Conservation (phyloP, 2,329 filamentous ascomycete genomes). For the Penicillium sp. region DNA sequence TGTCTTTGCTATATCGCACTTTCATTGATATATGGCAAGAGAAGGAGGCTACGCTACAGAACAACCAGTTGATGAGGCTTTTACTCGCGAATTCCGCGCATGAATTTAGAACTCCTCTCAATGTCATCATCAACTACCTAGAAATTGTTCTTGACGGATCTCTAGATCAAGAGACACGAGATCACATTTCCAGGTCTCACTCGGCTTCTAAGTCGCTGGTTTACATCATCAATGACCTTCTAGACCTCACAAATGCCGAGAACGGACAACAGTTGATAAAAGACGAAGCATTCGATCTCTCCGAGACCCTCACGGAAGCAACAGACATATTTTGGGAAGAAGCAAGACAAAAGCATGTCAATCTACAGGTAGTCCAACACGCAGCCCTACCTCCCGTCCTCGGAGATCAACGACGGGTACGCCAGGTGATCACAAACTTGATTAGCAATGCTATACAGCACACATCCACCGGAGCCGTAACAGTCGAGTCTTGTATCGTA, state of each 20-base stretch:
- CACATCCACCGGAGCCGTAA: slow-evolving; percentile 67
- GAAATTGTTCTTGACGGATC: slow-evolving; percentile 81
- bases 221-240: slow-evolving; percentile 86
- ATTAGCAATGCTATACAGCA: slow-evolving; percentile 86
- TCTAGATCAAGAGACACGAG: slow-evolving; percentile 75
- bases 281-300: slow-evolving; percentile 74
- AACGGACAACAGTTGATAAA: slow-evolving; percentile 75
- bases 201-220: slow-evolving; percentile 88
- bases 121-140: slow-evolving; percentile 92
- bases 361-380: slow-evolving; percentile 67
- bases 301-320: slow-evolving; percentile 69
- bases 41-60: slow-evolving; percentile 79
- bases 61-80: slow-evolving; percentile 72
- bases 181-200: slow-evolving; percentile 79
- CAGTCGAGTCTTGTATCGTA: slow-evolving; percentile 64
- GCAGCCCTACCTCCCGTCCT: slow-evolving; percentile 70
- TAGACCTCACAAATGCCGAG: slow-evolving; percentile 84
- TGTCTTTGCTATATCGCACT: slow-evolving; percentile 80
- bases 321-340: slow-evolving; percentile 74
- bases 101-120: slow-evolving; percentile 83
- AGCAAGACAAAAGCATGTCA: slow-evolving; percentile 70
- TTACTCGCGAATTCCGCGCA: slow-evolving; percentile 84
- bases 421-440: slow-evolving; percentile 78
- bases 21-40: slow-evolving; percentile 92
- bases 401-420: slow-evolving; percentile 74